Conservation (phyloP, 176 grass and related monocot genomes). For the Cenchrus fungigraminus region DNA sequence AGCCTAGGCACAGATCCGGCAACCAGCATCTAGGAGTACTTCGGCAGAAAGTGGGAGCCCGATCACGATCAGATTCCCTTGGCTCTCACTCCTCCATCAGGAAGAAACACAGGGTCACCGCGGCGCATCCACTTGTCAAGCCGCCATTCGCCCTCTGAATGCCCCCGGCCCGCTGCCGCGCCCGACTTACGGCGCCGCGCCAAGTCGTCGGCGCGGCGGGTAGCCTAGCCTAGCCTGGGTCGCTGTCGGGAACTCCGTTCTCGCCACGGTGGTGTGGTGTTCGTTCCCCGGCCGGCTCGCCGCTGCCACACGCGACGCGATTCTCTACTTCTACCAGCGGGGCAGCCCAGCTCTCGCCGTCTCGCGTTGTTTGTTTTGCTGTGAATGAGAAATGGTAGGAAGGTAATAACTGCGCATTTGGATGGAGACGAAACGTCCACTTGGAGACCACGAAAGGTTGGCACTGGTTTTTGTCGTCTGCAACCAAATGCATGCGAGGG, state of each 20-base stretch:
- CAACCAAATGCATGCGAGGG: slow-evolving; percentile 7
- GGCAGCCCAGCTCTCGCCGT: too few relatives aligned
- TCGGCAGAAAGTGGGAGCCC: not conserved
- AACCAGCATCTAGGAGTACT: not conserved
- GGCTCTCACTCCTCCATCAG: not conserved
- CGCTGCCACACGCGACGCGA: not conserved
- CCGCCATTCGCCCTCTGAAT: not conserved
- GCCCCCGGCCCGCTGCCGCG: not conserved
- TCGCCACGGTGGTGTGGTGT: not conserved
- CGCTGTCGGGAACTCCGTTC: slow-evolving; percentile 10
- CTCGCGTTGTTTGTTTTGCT: not conserved
- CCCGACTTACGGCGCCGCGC: not conserved
- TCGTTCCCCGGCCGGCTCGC: not conserved
- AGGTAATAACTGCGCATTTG: not conserved
- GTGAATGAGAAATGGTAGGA: not conserved
- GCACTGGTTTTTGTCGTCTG: slow-evolving; percentile 11
- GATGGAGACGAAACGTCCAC: not conserved
- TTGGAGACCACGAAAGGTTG: slow-evolving; percentile 27
- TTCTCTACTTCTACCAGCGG: not conserved
- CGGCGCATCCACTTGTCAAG: slow-evolving; percentile 26
- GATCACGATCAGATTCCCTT: slow-evolving; percentile 29
- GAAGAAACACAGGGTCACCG: not conserved
- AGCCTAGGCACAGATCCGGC: not conserved
- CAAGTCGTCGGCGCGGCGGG: slow-evolving; percentile 1
- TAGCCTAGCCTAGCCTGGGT: not conserved